Percentiles rank a stretch among this genome's conserved stretches.
These are phyloP conservation scores for Talaromyces ruber DNA, from an alignment of 495 filamentous ascomycete species.

Conservation along the genomic window DNA sequence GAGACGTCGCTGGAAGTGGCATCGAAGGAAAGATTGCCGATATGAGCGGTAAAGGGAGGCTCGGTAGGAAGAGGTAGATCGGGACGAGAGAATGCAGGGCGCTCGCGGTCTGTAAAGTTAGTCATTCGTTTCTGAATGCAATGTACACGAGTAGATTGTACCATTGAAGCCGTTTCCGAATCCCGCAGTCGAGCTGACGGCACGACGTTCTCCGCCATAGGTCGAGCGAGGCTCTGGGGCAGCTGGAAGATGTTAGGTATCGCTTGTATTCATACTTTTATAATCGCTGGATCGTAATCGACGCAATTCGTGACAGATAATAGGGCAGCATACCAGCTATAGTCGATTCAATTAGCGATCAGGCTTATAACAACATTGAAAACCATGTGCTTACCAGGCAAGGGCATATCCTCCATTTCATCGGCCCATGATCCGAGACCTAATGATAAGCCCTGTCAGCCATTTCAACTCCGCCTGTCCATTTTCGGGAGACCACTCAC, in stretches of 20 bases:
- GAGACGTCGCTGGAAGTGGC: constrained; percentile 70
- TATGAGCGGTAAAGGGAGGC: constrained; percentile 89
- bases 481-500: constrained; percentile 42
- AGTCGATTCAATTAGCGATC: constrained; percentile 12
- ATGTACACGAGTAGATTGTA: no score
- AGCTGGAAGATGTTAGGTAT: constrained; percentile 9
- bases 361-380: constrained; percentile 6
- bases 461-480: constrained; percentile 12
- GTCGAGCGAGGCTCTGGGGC: constrained; percentile 25
- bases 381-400: constrained; percentile 50
- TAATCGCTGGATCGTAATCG: background rate
- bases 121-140: no score
- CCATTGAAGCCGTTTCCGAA: constrained; percentile 33
- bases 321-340: constrained; percentile 29
- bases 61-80: constrained; percentile 78
- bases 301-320: background rate
- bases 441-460: constrained; percentile 35
- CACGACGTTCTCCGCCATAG: constrained; percentile 38
- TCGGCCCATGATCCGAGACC: constrained; percentile 95
- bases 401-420: constrained; percentile 84
- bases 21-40: constrained; percentile 94
- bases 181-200: constrained; percentile 32
- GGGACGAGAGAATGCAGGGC: constrained; percentile 63
- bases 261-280: background rate
- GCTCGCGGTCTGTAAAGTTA: constrained; percentile 24